Conservation (phyloP, 2,329 filamentous ascomycete species). For the Ophiobolus disseminans region DNA sequence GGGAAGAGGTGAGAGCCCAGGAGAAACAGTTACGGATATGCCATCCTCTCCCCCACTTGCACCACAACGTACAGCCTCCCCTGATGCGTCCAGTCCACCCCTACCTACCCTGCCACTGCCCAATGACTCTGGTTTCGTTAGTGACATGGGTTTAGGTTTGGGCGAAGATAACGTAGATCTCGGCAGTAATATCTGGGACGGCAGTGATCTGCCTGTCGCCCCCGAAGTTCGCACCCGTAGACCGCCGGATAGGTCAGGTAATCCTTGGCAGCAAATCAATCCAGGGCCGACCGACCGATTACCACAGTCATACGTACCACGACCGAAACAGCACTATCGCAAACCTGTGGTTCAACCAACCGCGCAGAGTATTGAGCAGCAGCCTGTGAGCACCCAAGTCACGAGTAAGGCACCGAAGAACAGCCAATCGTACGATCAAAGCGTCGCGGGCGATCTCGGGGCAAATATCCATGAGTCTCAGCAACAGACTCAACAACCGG, state of each 20-base stretch:
- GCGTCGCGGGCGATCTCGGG: too few species aligned
- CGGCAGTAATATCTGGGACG: constrained; percentile 24
- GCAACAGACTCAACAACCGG: too few species aligned
- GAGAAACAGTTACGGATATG: constrained; percentile 78
- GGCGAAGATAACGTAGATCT: constrained; percentile 66
- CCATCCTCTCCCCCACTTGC: constrained; percentile 89
- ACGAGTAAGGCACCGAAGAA: constrained; percentile 15
- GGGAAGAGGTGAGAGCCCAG: constrained; percentile 53
- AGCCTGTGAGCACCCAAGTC: constrained; percentile 14
- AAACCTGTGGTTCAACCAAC: constrained; percentile 22
- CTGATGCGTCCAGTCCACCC: constrained; percentile 79
- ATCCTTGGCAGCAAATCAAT: constrained; percentile 38
- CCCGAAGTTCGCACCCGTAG: constrained; percentile 19
- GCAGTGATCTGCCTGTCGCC: constrained; percentile 26
- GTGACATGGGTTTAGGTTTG: constrained; percentile 73
- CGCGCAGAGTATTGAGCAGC: constrained; percentile 30
- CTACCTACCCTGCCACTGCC: constrained; percentile 64
- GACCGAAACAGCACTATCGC: constrained; percentile 22
- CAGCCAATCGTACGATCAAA: too few species aligned
- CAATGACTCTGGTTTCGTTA: constrained; percentile 83
- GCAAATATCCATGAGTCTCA: too few species aligned
- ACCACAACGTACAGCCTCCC: constrained; percentile 60
- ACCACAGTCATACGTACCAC: constrained; percentile 36
- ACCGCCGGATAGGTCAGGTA: constrained; percentile 27
- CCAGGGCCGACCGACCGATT: constrained; percentile 37